Conservation (phyloP, 495 filamentous ascomycete genomes). For the Hyaloscypha bicolor region DNA sequence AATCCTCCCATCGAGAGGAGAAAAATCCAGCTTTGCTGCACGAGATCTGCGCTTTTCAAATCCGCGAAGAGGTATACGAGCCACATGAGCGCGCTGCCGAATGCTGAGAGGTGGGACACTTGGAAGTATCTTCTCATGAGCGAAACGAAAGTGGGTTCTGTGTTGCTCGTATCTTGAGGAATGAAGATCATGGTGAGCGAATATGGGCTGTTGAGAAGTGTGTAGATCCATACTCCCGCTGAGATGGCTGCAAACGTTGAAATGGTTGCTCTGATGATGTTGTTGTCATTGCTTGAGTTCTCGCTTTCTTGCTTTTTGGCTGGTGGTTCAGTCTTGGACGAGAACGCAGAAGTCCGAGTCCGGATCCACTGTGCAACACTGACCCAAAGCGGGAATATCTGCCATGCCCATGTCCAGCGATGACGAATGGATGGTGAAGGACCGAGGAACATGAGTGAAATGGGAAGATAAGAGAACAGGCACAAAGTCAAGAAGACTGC, state of each 20-base stretch:
- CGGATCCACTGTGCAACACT: background rate
- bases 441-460: background rate
- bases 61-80: background rate
- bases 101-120: background rate
- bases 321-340: background rate
- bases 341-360: background rate
- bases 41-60: background rate
- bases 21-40: background rate
- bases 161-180: background rate
- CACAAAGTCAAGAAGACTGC: background rate
- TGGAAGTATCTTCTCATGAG: background rate
- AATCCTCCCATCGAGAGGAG: background rate
- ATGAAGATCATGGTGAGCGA: background rate
- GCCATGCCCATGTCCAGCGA: background rate
- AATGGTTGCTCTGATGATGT: background rate
- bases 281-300: background rate
- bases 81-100: background rate
- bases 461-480: background rate
- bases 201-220: background rate
- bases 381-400: background rate
- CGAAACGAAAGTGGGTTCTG: background rate
- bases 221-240: background rate
- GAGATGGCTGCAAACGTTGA: background rate
- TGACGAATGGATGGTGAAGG: background rate
- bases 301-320: background rate